A percentile compares a stretch with the other conserved stretches of the same genome.
These are phyloP conservation scores for Diplocarpon rosae DNA, from an alignment of 2,329 filamentous ascomycete genomes.

Conservation along the genomic window DNA sequence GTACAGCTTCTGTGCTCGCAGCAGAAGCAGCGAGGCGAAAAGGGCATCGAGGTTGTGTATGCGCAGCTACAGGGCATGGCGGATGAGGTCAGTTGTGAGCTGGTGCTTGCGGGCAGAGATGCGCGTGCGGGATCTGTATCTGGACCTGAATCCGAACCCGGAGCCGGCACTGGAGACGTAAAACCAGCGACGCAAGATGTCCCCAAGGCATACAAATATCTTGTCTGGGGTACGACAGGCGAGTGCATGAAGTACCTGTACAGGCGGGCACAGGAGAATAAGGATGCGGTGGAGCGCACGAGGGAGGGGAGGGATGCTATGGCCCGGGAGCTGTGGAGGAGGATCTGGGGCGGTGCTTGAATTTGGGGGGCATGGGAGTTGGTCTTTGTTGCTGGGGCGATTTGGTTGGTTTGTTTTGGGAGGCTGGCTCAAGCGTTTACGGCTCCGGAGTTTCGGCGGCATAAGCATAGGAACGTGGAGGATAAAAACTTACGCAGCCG, in stretches of 20 bases:
- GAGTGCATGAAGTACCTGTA: constrained; percentile 71
- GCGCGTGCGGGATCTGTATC: constrained; percentile 2
- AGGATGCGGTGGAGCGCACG: constrained; percentile 56
- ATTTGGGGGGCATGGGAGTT: neutral
- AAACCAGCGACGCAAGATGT: constrained; percentile 29
- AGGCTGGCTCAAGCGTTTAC: no score
- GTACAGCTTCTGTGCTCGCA: constrained; percentile 41
- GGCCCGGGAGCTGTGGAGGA: constrained; percentile 47
- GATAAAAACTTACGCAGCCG: no score
- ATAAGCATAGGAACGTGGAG: no score
- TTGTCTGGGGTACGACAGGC: constrained; percentile 58
- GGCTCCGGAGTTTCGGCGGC: no score
- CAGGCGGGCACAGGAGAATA: constrained; percentile 65
- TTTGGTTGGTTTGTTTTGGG: neutral
- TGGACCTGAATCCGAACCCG: no score
- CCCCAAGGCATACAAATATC: constrained; percentile 49
- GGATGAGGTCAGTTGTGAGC: constrained; percentile 71
- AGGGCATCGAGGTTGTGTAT: constrained; percentile 42
- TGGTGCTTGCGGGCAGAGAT: constrained; percentile 26
- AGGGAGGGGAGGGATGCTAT: constrained; percentile 51
- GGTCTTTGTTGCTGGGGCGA: no score
- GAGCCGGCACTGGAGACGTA: no score
- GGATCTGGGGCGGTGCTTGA: constrained; percentile 32
- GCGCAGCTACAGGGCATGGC: constrained; percentile 93
- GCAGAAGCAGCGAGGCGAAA: constrained; percentile 28